These are phyloP conservation scores for Raffaelea arxii DNA, from an alignment of 2,329 filamentous ascomycete genomes.

Conservation along the genomic window DNA sequence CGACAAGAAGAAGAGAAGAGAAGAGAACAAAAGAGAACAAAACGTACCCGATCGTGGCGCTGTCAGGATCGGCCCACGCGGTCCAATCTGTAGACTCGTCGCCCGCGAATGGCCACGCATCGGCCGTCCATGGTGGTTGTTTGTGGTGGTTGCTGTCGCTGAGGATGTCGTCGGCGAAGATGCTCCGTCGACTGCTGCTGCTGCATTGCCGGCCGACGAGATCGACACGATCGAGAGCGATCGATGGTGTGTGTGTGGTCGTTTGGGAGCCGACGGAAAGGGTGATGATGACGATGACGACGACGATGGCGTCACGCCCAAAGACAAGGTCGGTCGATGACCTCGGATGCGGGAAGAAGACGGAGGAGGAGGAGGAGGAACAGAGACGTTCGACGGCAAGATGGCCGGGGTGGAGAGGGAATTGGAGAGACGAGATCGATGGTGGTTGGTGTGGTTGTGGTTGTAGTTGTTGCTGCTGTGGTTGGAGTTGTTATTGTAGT, in stretches of 20 bases:
- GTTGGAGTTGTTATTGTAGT: conserved; percentile 15
- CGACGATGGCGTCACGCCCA: conserved; percentile 30
- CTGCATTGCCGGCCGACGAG: conserved; percentile 40
- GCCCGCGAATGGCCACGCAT: conserved; percentile 63
- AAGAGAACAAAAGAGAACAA: not conserved
- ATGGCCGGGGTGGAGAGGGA: not conserved
- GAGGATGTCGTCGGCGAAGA: not conserved
- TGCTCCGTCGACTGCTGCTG: not conserved
- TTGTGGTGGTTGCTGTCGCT: not conserved
- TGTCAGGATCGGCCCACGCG: conserved; percentile 32
- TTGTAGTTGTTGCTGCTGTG: conserved; percentile 2
- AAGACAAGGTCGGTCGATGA: conserved; percentile 3
- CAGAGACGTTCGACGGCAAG: not conserved
- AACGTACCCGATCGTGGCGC: conserved; percentile 28
- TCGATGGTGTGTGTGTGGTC: conserved; percentile 44
- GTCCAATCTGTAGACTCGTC: conserved; percentile 68
- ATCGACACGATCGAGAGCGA: conserved; percentile 79
- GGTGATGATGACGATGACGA: conserved; percentile 19
- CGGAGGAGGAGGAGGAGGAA: conserved; percentile 5
- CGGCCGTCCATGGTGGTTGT: conserved; percentile 36
- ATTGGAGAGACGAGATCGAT: conserved; percentile 2
- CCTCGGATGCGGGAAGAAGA: conserved; percentile 3
- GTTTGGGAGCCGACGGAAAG: not conserved
- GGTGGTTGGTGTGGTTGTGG: conserved; percentile 1
- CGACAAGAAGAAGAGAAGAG: not conserved